Base-by-base conservation (phyloP, 148 eudicot genomes). In the Spergularia bocconei region DNA sequence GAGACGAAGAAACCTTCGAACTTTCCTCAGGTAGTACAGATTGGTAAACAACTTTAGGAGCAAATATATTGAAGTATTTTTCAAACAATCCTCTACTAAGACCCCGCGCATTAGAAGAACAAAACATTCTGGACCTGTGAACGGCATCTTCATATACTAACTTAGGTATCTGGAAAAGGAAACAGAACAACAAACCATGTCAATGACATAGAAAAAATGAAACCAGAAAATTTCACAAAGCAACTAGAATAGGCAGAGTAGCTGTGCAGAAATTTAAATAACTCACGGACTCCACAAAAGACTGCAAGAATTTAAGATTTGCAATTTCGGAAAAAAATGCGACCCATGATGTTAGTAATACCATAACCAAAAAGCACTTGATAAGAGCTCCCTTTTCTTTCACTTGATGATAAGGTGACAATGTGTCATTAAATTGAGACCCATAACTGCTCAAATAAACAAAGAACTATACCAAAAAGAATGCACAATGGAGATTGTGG, bases 41-140 rank as follows among this genome's bases (percentile, higher is more conserved):
- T 33, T 19, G 78, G 74, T 87, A 81, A 23, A 95, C 80, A 79
- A 84, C 77, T 75, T 80, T 82, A 7, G 97, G 94, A 41, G 89
- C 79, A 78, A 86, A 95, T 75, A 92, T 88, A 84, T 89, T 91
- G 81, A 92, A 92, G 77, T 82, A 80, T 66, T 88, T 92, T 75
- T 90, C 82, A 75, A 89, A 85, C 23, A 74, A 81, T 57, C 79
- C 89, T 83, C 84, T 85, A 83, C 84, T 86, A 53, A 87, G 79
- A 67, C 88, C 85, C 55, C 55, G 79, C 15, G 84, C 84, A 77
- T 66, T 77, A 69, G 79, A 75, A 70, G 91, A 88, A 70, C 80
- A 77, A 74, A 78, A 75, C 57, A 75, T 79, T 77, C 79, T 75
- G 41, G 88, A 77, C 63, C 77, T 69, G 39, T 72, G 86, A 63